A percentile compares a stretch with the other conserved stretches of the same genome.
Conservation (phyloP, 2,329 filamentous ascomycete species). For the Fusarium oxysporum region DNA sequence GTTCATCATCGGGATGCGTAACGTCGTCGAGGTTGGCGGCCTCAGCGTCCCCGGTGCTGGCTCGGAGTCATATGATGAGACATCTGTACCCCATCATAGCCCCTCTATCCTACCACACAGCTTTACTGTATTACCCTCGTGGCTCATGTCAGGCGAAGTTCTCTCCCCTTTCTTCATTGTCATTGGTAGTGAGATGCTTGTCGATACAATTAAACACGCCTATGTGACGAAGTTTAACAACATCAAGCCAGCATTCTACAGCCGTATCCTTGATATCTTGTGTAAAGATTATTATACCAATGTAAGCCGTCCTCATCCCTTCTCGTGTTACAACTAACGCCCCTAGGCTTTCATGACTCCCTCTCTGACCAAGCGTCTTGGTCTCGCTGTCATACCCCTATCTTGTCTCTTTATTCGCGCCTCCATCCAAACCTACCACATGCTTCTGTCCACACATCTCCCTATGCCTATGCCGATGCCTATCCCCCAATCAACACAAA, state of each 20-base stretch:
- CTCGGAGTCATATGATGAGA: slow-evolving; percentile 59
- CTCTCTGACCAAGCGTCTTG: slow-evolving; percentile 88
- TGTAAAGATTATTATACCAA: slow-evolving; percentile 99
- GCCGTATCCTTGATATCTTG: slow-evolving; percentile 89
- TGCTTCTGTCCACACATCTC: slow-evolving; percentile 92
- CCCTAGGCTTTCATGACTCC: slow-evolving; percentile 86
- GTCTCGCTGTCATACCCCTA: slow-evolving; percentile 89
- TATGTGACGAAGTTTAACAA: slow-evolving; percentile 99
- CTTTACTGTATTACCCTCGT: slow-evolving; percentile 88
- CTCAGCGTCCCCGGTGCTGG: slow-evolving; percentile 72
- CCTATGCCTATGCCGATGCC: slow-evolving; percentile 79
- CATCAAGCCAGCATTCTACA: slow-evolving; percentile 89
- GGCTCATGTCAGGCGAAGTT: slow-evolving; percentile 82
- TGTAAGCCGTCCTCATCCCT: slow-evolving; percentile 58
- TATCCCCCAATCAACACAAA: slow-evolving; percentile 72
- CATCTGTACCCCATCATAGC: slow-evolving; percentile 70
- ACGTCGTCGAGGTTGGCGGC: slow-evolving; percentile 94
- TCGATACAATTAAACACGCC: slow-evolving; percentile 96
- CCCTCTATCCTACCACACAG: slow-evolving; percentile 87
- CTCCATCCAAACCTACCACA: slow-evolving; percentile 95
- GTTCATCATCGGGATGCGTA: slow-evolving; percentile 93
- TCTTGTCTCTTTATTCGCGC: slow-evolving; percentile 96
- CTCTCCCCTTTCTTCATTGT: slow-evolving; percentile 94
- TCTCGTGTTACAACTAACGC: slow-evolving; percentile 21
- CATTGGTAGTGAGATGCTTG: slow-evolving; percentile 94